These are phyloP conservation scores for Colletotrichum caudatum DNA, from an alignment of 2,329 filamentous ascomycete species.

Conservation along the genomic window DNA sequence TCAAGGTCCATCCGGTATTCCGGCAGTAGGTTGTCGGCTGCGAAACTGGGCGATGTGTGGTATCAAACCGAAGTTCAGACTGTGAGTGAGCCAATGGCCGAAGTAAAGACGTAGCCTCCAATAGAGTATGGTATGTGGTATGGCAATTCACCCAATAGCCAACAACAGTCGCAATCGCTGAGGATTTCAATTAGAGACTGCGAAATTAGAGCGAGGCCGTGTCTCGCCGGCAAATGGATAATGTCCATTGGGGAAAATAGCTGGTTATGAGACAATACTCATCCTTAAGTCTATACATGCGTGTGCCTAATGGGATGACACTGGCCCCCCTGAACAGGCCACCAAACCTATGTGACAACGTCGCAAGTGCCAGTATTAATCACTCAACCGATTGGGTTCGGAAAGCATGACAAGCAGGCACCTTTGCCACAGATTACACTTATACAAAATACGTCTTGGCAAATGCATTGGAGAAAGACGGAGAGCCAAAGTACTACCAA, in stretches of 20 bases:
- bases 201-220: constrained; percentile 52
- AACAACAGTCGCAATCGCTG: constrained; percentile 45
- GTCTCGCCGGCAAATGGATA: constrained; percentile 48
- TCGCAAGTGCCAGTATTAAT: neutral
- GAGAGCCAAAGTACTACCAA: constrained; percentile 2
- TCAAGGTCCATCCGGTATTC: constrained; percentile 44
- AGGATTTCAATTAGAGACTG: constrained; percentile 53
- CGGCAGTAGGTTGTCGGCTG: too few species aligned
- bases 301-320: constrained; percentile 7
- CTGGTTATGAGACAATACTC: constrained; percentile 42
- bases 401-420: neutral
- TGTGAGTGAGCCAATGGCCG: constrained; percentile 41
- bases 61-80: constrained; percentile 25
- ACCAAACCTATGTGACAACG: neutral
- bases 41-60: neutral
- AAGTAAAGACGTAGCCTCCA: constrained; percentile 38
- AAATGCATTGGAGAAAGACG: neutral
- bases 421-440: neutral
- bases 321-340: constrained; percentile 17
- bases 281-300: constrained; percentile 20
- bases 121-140: constrained; percentile 28
- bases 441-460: neutral
- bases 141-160: neutral
- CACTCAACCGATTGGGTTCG: constrained; percentile 22
- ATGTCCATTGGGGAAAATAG: constrained; percentile 50